A percentile compares a stretch with the other conserved stretches of the same genome.
These are phyloP conservation scores for Moesziomyces antarcticus DNA, from an alignment of 1,284 basidiomycete genomes.

Conservation along the genomic window DNA sequence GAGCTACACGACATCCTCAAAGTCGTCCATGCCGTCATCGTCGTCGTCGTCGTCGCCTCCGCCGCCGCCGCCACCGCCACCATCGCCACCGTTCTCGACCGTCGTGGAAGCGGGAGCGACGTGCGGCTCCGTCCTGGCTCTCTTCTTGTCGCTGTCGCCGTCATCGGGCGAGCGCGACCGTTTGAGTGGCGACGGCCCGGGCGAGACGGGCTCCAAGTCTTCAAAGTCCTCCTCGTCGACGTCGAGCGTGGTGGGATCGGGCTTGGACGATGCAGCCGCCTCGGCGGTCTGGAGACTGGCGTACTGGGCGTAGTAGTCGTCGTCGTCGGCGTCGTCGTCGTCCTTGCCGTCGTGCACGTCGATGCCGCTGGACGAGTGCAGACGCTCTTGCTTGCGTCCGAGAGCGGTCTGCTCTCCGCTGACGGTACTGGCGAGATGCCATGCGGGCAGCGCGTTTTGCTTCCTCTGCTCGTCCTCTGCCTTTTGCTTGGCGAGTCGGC, in stretches of 20 bases:
- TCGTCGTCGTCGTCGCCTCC: slow-evolving; percentile 23
- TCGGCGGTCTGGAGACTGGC: slow-evolving; percentile 53
- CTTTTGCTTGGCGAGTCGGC: slow-evolving; percentile 69
- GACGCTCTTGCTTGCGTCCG: slow-evolving; percentile 70
- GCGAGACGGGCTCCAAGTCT: slow-evolving; percentile 37
- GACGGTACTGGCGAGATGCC: slow-evolving; percentile 94
- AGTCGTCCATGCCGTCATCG: slow-evolving; percentile 59
- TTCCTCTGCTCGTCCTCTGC: slow-evolving; percentile 70
- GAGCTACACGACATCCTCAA: slow-evolving; percentile 60
- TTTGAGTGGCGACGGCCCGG: slow-evolving; percentile 15
- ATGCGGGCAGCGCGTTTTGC: slow-evolving; percentile 90
- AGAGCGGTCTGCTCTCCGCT: slow-evolving; percentile 88
- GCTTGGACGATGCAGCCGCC: slow-evolving; percentile 47
- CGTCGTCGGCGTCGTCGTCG: slow-evolving; percentile 46
- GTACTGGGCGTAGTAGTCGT: slow-evolving; percentile 65
- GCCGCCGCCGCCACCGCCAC: neutral
- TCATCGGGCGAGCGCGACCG: slow-evolving; percentile 27
- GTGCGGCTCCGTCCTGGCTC: slow-evolving; percentile 10
- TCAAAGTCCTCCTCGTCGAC: slow-evolving; percentile 46
- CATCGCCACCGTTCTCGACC: slow-evolving; percentile 2
- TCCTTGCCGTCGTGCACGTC: slow-evolving; percentile 42
- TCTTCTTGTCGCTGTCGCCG: slow-evolving; percentile 31
- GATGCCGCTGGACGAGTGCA: slow-evolving; percentile 30
- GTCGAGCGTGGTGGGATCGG: slow-evolving; percentile 21
- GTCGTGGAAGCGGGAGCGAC: neutral